Conservation (phyloP, 306 rosid genomes). For the Inga leiocalycina region DNA sequence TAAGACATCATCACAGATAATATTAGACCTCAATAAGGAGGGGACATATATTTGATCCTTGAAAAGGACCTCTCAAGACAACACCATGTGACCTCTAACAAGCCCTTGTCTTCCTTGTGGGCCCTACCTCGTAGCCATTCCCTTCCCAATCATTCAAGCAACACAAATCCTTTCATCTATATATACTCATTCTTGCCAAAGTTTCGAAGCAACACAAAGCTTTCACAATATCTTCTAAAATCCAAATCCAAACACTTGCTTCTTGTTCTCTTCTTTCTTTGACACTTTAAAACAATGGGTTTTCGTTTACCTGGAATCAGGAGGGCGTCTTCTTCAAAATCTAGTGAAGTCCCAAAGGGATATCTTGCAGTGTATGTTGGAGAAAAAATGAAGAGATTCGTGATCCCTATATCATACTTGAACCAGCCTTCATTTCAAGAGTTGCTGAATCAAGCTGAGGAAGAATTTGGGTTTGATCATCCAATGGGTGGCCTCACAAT, state of each 20-base stretch:
- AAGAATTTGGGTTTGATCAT: conserved; percentile 35
- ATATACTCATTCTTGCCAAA: not conserved
- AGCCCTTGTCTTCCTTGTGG: conserved; percentile 30
- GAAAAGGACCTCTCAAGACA: conserved; percentile 37
- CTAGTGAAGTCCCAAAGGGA: conserved; percentile 33
- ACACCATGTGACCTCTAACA: conserved; percentile 40
- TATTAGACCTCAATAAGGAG: not conserved
- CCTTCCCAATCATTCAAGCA: not conserved
- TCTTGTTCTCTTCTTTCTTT: conserved; percentile 12
- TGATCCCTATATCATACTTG: conserved; percentile 37
- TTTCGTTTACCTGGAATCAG: conserved; percentile 23
- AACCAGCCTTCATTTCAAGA: conserved; percentile 43
- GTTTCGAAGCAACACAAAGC: conserved; percentile 15
- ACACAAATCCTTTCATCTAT: conserved; percentile 11
- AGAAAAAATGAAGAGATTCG: conserved; percentile 35
- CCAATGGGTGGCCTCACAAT: conserved; percentile 44
- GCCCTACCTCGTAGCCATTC: not conserved
- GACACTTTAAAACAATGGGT: conserved; percentile 27
- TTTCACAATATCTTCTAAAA: not conserved
- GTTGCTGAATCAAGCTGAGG: conserved; percentile 28
- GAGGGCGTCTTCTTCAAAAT: not conserved
- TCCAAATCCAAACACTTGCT: not conserved
- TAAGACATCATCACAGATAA: conserved; percentile 3
- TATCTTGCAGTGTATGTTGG: conserved; percentile 48
- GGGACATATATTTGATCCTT: not conserved